phyloP scores from a whole-genome alignment of 495 filamentous ascomycete genomes.

The Oidiodendron maius region DNA sequence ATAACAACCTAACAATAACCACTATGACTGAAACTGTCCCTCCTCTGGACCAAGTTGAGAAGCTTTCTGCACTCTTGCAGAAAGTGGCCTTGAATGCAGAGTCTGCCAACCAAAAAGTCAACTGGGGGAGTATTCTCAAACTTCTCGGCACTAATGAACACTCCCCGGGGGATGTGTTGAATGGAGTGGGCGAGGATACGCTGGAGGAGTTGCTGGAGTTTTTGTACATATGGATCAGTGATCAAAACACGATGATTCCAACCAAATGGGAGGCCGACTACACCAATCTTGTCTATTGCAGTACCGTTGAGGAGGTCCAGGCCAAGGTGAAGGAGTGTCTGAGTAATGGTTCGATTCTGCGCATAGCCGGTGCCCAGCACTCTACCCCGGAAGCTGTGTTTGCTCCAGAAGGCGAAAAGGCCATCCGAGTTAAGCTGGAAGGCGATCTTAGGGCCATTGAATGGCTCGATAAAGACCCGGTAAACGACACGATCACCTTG shows the following conservation, averaged over 20 bases:
- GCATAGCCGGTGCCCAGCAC: constrained; percentile 2
- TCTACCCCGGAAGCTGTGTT: constrained; percentile 2
- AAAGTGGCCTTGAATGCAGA: constrained; percentile 3
- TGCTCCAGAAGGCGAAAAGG: constrained; percentile 3
- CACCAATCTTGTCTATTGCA: constrained; percentile 3
- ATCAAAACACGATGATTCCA: neutral
- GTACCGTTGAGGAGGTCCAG: constrained; percentile 3
- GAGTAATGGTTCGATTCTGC: constrained; percentile 1
- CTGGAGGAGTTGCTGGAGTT: constrained; percentile 2
- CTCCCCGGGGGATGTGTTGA: constrained; percentile 2
- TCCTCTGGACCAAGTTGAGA: constrained; percentile 1
- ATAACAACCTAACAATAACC: too few relatives aligned
- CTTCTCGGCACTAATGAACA: constrained; percentile 2
- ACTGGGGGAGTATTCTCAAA: constrained; percentile 1
- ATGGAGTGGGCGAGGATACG: constrained; percentile 1
- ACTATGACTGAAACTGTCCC: too few relatives aligned
- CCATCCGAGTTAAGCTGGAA: constrained; percentile 3
- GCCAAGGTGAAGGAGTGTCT: constrained; percentile 6
- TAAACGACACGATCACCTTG: constrained; percentile 1
- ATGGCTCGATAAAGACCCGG: constrained; percentile 3
- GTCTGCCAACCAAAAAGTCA: constrained; percentile 3
- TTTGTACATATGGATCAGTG: constrained; percentile 5
- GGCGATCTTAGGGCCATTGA: constrained; percentile 3
- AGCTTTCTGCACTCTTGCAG: constrained; percentile 2
- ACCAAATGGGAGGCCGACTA: constrained; percentile 5